phyloP scores from a whole-genome alignment of 768 basidiomycete species.

The Punctularia strigosozonata region DNA sequence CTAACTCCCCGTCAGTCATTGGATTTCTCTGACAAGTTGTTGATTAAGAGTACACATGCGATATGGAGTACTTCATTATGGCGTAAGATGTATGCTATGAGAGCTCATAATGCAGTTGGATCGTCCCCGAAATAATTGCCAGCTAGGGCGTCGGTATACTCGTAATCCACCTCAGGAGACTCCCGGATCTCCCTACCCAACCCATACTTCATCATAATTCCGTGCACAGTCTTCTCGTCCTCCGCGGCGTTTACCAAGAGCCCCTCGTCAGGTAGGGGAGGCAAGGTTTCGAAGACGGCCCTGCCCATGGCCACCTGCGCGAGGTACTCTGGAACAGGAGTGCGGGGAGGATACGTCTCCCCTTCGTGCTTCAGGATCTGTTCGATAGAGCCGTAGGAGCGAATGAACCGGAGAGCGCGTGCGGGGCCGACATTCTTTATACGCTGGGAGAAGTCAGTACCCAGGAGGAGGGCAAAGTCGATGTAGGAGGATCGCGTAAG shows the following conservation, averaged over 20 bases:
- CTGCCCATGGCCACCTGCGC: slow-evolving; percentile 53
- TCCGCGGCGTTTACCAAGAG: slow-evolving; percentile 22
- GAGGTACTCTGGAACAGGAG: slow-evolving; percentile 42
- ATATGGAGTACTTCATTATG: no score
- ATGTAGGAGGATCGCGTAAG: slow-evolving; percentile 51
- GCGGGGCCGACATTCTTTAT: slow-evolving; percentile 74
- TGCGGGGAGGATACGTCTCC: slow-evolving; percentile 37
- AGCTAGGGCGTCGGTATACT: slow-evolving; percentile 31
- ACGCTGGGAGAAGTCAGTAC: slow-evolving; percentile 84
- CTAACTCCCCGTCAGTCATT: no score
- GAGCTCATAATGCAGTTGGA: slow-evolving; percentile 20
- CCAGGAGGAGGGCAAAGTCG: slow-evolving; percentile 80
- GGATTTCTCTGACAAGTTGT: no score
- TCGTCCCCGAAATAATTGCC: slow-evolving; percentile 63
- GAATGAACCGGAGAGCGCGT: slow-evolving; percentile 68
- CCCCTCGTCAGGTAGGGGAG: slow-evolving; percentile 39
- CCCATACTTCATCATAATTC: slow-evolving; percentile 37
- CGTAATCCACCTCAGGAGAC: slow-evolving; percentile 21
- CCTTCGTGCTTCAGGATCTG: slow-evolving; percentile 41
- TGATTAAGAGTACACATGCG: no score
- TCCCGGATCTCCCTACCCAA: slow-evolving; percentile 28
- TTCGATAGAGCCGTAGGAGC: slow-evolving; percentile 63
- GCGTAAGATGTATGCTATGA: background rate
- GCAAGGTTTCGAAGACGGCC: slow-evolving; percentile 51
- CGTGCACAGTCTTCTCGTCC: slow-evolving; percentile 30